Evolutionary conservation across 1,284 basidiomycete species (phyloP), one percentile per base, ranked within the genome.

Genomic region (Laetiporus sulphureus): DNA sequence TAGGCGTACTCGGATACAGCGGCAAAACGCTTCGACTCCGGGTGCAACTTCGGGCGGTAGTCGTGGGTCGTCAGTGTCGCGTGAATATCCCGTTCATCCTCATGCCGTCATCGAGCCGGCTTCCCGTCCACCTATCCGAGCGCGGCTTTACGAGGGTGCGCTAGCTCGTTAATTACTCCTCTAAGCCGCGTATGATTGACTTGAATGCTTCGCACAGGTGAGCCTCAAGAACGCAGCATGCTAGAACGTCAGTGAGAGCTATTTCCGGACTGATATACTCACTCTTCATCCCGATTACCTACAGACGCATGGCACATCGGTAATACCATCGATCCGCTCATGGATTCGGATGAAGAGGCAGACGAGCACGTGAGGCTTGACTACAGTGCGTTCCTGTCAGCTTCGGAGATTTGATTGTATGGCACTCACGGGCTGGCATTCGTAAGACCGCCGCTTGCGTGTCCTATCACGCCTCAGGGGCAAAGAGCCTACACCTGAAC

Each of bases 221-320:
- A n/a, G n/a, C n/a, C n/a, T n/a, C 48, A 51, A 36, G 54, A 59
- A 33, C 52, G 60, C 38, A 52, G 47, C 34, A 59, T 55, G 54
- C 41, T 62, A n/a, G 49, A 62, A 45, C 62, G 60, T 63, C 39
- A 50, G 57, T 48, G 22, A 36, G 22, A 37, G 3, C 38, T 27
- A 4, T 10, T 23, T 5, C 24, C 21, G 20, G 3, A 15, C 32
- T 36, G 20, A 25, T 16, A 23, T 11, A 10, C 45, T 47, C 30
- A 47, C 43, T 5, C 19, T 12, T 39, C 22, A 36, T 5, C 16
- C 11, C 37, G 20, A 34, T 59, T n/a, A n/a, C n/a, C n/a, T n/a
- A n/a, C n/a, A 87, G 84, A 86, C 44, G 80, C 83, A 10, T 86
- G 81, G 81, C 74, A 83, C 53, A 65, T 77, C 32, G 69, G 77